phyloP scores from a whole-genome alignment of 1,284 basidiomycete species.

The Thelephora terrestris region DNA sequence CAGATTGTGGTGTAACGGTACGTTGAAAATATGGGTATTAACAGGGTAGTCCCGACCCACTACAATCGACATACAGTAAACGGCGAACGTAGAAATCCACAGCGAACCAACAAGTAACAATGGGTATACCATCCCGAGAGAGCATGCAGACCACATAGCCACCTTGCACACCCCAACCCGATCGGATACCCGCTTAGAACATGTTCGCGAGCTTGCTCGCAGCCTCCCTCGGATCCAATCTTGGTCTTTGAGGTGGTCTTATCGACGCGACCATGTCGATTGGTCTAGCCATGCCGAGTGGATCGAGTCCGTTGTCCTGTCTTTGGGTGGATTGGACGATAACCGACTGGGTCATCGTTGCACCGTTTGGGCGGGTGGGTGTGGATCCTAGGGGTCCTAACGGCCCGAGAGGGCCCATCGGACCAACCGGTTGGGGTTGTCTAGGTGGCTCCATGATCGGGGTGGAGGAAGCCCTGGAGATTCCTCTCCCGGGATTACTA shows the following conservation, averaged over 20 bases:
- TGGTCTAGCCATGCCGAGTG: constrained; percentile 48
- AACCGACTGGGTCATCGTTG: neutral
- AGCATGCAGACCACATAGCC: no score
- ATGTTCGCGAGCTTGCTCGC: constrained; percentile 82
- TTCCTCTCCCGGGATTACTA: no score
- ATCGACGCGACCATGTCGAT: constrained; percentile 56
- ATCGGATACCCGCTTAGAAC: no score
- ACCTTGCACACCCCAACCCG: no score
- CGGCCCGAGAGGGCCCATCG: neutral
- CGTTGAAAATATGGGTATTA: no score
- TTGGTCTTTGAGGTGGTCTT: constrained; percentile 48
- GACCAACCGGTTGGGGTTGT: neutral
- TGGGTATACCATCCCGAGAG: no score
- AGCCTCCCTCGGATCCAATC: constrained; percentile 72
- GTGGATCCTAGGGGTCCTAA: neutral
- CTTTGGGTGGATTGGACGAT: constrained; percentile 4
- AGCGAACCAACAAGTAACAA: no score
- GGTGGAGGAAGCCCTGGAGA: neutral
- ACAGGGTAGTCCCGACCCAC: no score
- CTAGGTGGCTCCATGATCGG: neutral
- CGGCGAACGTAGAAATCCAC: no score
- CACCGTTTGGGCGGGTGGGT: neutral
- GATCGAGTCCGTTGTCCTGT: constrained; percentile 37
- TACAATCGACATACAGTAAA: no score
- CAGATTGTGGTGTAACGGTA: no score